Conservation (phyloP, 2,329 filamentous ascomycete species). For the Stachybotrys elegans region DNA sequence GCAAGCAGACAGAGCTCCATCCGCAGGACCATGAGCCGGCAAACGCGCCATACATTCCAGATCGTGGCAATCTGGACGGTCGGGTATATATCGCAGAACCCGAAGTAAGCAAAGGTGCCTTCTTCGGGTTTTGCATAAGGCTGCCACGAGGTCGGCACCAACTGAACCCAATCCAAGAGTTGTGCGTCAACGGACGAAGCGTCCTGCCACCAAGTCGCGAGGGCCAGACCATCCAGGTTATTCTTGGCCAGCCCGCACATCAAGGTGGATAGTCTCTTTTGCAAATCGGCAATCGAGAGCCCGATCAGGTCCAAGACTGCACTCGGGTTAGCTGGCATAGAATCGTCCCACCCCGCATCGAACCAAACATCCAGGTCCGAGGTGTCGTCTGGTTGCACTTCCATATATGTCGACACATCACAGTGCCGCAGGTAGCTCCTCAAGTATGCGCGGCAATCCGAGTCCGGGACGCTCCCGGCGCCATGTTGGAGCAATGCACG, state of each 20-base stretch:
- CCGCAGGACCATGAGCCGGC: constrained; percentile 10
- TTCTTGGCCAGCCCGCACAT: constrained; percentile 3
- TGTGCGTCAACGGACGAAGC: constrained; percentile 7
- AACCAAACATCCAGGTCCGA: constrained; percentile 10
- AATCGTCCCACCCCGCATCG: constrained; percentile 9
- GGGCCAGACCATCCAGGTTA: constrained; percentile 5
- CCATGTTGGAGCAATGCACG: constrained; percentile 10
- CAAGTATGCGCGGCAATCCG: constrained; percentile 9
- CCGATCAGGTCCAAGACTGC: constrained; percentile 11
- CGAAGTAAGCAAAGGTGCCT: constrained; percentile 6
- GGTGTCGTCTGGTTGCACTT: constrained; percentile 8
- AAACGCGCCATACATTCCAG: constrained; percentile 14
- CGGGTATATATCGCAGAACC: constrained; percentile 12
- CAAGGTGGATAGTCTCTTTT: constrained; percentile 4
- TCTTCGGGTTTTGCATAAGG: constrained; percentile 6
- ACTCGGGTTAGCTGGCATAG: constrained; percentile 10
- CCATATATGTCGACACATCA: constrained; percentile 11
- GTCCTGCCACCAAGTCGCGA: constrained; percentile 8
- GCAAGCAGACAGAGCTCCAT: constrained; percentile 9
- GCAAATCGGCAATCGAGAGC: constrained; percentile 9
- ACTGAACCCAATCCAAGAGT: constrained; percentile 10
- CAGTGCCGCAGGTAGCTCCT: constrained; percentile 9
- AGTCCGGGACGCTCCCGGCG: constrained; percentile 6
- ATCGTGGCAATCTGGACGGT: constrained; percentile 13
- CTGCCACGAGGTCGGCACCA: constrained; percentile 10